Base-by-base conservation (phyloP, 306 rosid species). In the Luffa acutangula region DNA sequence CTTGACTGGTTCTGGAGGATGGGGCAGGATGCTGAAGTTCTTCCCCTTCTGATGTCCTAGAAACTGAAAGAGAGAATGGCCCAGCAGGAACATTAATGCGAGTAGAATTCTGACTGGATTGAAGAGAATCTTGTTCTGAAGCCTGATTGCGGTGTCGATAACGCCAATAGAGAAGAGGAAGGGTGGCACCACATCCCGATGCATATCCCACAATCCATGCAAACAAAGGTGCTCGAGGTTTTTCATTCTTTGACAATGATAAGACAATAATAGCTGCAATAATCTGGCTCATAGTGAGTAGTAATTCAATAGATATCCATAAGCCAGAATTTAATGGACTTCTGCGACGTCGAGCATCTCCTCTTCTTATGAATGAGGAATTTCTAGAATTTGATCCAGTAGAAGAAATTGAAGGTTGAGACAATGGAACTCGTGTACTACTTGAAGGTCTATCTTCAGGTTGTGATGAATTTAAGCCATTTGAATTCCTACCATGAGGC, bases 141-240 rank as follows among this genome's bases (percentile, higher is more conserved):
- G 52, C 71, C 84, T 86, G 97, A 83, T 85, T 91, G 81, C 88
- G 91, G 81, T 91, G 91, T 82, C 83, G 83, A 85, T 92, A 95
- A 79, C 99, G 91, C 99, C 99, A 95, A 81, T 85, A 93, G 69
- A 95, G 96, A 80, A 95, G 89, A 85, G 99, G 99, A 67, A 95
- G 90, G 46, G 89, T 95, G 76, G 97, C 96, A 90, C 86, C 87
- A 84, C 99, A 91, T 76, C 99, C 99, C 75, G 89, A 85, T 77
- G 97, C 97, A 87, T 93, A 92, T 17, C 99, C 97, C 39, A 95
- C 83, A 57, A 95, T 87, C 99, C 99, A 95, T 3, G 83, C 91
- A 87, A 88, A 88, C 90, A 95, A 87, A 11, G 99, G 99, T 7
- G 93, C 86, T 31, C 9, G 89, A 0, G 99, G 97, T 84, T 85